These are phyloP conservation scores for Amauroascus niger DNA, from an alignment of 2,329 filamentous ascomycete genomes.

Conservation along the genomic window DNA sequence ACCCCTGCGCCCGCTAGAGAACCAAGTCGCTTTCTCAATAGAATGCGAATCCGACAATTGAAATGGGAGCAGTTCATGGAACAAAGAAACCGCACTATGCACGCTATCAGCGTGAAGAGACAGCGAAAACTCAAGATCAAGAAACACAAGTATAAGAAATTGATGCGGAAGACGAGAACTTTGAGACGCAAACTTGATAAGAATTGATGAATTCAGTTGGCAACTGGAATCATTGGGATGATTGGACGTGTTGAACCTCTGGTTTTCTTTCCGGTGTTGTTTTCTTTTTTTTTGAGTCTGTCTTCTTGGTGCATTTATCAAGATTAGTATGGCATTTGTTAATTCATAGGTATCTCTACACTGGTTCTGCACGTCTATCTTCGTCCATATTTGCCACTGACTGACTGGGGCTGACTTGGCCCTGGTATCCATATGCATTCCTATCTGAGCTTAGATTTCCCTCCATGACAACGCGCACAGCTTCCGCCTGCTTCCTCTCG, in stretches of 20 bases:
- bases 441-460: not conserved
- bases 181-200: constrained; percentile 74
- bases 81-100: constrained; percentile 47
- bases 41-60: constrained; percentile 57
- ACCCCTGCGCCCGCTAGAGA: constrained; percentile 24
- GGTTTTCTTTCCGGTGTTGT: not conserved
- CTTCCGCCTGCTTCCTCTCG: not conserved
- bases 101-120: constrained; percentile 80
- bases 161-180: constrained; percentile 85
- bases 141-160: constrained; percentile 99
- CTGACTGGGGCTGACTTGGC: not conserved
- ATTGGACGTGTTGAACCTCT: not conserved
- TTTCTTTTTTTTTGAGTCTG: not conserved
- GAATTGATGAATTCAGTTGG: constrained; percentile 27
- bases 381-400: not conserved
- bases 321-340: not conserved
- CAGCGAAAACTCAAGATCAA: constrained; percentile 98
- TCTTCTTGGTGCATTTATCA: constrained; percentile 10
- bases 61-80: constrained; percentile 47
- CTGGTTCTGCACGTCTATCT: not conserved
- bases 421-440: not conserved
- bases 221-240: not conserved
- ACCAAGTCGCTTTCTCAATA: constrained; percentile 42
- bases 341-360: not conserved
- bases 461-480: not conserved